These are phyloP conservation scores for Neofusicoccum umdonicola DNA, from an alignment of 2,329 filamentous ascomycete species.

Conservation along the genomic window DNA sequence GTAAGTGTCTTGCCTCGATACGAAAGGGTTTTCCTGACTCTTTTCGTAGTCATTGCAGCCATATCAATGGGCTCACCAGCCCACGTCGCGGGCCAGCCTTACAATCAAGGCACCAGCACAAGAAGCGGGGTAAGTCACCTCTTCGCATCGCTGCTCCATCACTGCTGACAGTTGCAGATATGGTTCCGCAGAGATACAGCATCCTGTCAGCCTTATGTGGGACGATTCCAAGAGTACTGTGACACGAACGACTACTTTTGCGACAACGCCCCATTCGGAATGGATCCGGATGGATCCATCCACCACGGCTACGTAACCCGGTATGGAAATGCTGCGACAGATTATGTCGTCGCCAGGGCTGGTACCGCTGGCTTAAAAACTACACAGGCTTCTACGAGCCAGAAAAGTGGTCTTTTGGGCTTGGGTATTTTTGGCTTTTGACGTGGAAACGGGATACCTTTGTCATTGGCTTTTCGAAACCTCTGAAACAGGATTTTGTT, in stretches of 20 bases:
- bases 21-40: no score
- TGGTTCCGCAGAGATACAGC: not conserved
- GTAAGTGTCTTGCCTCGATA: no score
- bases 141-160: no score
- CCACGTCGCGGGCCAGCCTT: not conserved
- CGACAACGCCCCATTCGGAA: not conserved
- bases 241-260: not conserved
- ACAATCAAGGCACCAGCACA: not conserved
- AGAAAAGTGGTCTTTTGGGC: not conserved
- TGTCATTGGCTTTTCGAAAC: no score
- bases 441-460: not conserved
- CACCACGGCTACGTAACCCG: not conserved
- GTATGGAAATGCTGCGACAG: not conserved
- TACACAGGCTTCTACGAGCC: not conserved
- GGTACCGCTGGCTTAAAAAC: not conserved
- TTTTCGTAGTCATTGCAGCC: not conserved
- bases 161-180: not conserved
- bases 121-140: not conserved
- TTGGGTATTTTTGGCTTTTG: not conserved
- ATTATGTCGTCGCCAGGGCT: not conserved
- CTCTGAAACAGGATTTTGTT: no score
- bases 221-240: not conserved
- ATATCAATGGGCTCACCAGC: not conserved
- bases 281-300: not conserved
- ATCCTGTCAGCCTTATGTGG: not conserved